Evolutionary conservation across 2,329 filamentous ascomycete species (phyloP), one percentile per base, ranked within the genome.

Genomic region (Xylaria hypoxylon): DNA sequence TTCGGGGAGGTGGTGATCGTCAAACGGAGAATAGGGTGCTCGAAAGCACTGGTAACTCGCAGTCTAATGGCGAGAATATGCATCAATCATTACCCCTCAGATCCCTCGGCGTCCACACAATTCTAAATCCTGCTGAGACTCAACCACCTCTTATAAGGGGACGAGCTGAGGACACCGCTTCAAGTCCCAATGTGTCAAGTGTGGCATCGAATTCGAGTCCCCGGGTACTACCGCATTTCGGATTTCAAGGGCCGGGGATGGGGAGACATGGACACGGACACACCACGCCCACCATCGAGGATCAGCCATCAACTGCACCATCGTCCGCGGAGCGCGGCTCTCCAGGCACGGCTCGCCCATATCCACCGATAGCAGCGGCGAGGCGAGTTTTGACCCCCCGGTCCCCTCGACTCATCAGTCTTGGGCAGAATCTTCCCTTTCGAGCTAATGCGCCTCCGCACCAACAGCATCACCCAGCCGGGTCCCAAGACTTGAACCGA

Each of bases 301-400:
- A 71, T 26, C 70, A 70, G 5, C 65, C 68, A 59, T 57, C 61
- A 38, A 71, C 64, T 15, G 73, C 73, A 40, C 76, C 75, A 47
- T 74, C 77, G 5, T 70, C 72, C 40, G 62, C 67, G n/a, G 76
- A 77, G 10, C 76, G 74, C 42, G 75, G 71, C 33, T 80, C 79
- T 17, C 78, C 79, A 7, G 69, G 72, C 10, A 63, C 70, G 10
- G 42, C 59, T 26, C 77, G 78, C 26, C 74, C 76, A 26, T 76
- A 76, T 60, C 71, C 76, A 1, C 70, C 76, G 5, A 67, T 79
- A 26, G 76, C 73, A 61, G 71, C 71, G 59, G 55, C 79, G 61
- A 80, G 87, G 69, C 83, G 84, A 38, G 83, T 87, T n/a, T 74
- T 89, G 67, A 88, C 85, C 11, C 86, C 88, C 0, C 82, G 84